Conservation (phyloP, 108 stramenopile genomes). For the Cyclotella choctawhatcheeana region DNA sequence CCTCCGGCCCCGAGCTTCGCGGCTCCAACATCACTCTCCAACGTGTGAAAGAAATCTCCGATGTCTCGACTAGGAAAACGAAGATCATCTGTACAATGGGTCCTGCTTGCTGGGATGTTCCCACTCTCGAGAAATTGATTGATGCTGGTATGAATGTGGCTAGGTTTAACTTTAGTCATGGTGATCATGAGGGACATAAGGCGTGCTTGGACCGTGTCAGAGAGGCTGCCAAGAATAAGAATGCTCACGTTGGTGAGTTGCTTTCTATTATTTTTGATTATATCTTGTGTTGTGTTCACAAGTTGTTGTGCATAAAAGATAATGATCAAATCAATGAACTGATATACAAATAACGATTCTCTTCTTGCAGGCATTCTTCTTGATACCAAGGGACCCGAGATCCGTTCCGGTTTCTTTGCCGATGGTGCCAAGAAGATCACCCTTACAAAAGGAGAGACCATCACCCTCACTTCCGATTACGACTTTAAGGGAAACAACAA, state of each 20-base stretch:
- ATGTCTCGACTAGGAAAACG: constrained; percentile 50
- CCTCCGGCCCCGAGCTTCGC: constrained; percentile 61
- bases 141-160: constrained; percentile 86
- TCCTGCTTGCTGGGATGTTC: constrained; percentile 80
- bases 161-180: constrained; percentile 91
- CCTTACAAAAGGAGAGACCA: constrained; percentile 60
- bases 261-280: too few relatives aligned
- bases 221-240: constrained; percentile 69
- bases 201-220: constrained; percentile 68
- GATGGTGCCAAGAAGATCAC: constrained; percentile 71
- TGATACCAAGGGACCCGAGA: constrained; percentile 94
- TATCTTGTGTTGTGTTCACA: too few relatives aligned
- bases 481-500: constrained; percentile 62
- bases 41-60: constrained; percentile 49
- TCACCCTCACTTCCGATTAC: constrained; percentile 83
- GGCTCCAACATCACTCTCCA: constrained; percentile 63
- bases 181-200: constrained; percentile 82
- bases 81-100: constrained; percentile 86
- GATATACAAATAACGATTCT: too few relatives aligned
- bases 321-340: too few relatives aligned
- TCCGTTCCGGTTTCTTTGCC: constrained; percentile 90
- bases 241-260: constrained; percentile 59
- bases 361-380: constrained; percentile 78
- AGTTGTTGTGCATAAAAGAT: too few relatives aligned
- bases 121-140: constrained; percentile 70